Conservation (phyloP, 2,329 filamentous ascomycete species). For the Chaetomium globosum region DNA sequence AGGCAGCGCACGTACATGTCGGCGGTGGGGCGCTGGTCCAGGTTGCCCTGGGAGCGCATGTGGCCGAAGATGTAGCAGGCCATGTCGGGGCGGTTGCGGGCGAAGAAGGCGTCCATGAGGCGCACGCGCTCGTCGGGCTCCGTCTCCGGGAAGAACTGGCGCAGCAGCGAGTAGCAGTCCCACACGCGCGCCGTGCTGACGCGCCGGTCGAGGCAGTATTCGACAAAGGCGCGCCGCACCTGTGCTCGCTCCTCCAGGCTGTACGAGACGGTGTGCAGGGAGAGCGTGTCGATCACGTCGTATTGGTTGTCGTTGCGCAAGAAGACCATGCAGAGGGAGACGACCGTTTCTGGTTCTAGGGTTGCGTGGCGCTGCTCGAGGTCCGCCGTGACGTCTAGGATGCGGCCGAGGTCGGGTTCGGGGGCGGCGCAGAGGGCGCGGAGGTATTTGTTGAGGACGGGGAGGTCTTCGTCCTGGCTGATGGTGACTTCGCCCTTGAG, state of each 20-base stretch:
- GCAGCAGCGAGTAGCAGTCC: constrained; percentile 67
- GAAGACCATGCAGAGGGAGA: constrained; percentile 71
- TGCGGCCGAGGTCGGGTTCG: constrained; percentile 66
- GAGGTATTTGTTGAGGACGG: constrained; percentile 71
- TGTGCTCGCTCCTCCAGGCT: constrained; percentile 68
- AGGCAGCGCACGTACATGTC: constrained; percentile 80
- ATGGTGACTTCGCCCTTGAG: constrained; percentile 53
- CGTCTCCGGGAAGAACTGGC: constrained; percentile 67
- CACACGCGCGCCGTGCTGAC: constrained; percentile 67
- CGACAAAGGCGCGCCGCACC: constrained; percentile 67
- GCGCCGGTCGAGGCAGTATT: constrained; percentile 65
- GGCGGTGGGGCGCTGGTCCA: constrained; percentile 64
- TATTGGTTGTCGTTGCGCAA: constrained; percentile 74
- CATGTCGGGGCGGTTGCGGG: constrained; percentile 77
- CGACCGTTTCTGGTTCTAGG: constrained; percentile 74
- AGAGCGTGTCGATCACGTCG: constrained; percentile 80
- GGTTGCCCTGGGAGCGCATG: constrained; percentile 78
- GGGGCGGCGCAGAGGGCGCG: constrained; percentile 65
- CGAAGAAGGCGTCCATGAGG: constrained; percentile 83
- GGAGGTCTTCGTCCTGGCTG: constrained; percentile 58
- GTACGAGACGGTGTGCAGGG: constrained; percentile 70
- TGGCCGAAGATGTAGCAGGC: constrained; percentile 85
- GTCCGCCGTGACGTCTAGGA: constrained; percentile 72
- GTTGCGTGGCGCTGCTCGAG: constrained; percentile 70
- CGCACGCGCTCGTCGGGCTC: constrained; percentile 65